Evolutionary conservation across 1,284 basidiomycete species (phyloP), one percentile per base, ranked within the genome.

Genomic region (Rugosomyces carneus): DNA sequence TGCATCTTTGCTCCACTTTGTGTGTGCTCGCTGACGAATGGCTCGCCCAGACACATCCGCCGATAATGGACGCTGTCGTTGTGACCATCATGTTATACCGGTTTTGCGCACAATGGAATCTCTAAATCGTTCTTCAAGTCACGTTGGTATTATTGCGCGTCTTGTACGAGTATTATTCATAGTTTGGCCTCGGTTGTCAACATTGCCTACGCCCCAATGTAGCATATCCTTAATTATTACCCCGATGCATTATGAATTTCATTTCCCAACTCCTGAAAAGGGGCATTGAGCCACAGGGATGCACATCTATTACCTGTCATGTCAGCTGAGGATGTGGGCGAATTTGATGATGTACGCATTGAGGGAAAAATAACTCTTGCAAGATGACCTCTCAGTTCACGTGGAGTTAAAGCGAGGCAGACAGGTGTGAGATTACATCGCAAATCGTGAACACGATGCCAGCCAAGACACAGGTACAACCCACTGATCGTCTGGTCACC

Each of bases 51-150:
- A 85, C 80, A 70, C 86, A 89, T 60, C 86, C 86, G 45, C 87
- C 88, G 50, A 80, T 89, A 65, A 90, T 90, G 86, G 87, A 90
- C 70, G 80, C 78, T 40, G 85, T 90, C 50, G 82, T 81, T 29
- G 79, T 90, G 52, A 87, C 87, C 29, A 78, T 80, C 44, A 88
- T 90, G 84, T 70, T 90, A 34, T 89, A 86, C 67, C 79, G 88
- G 45, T 86, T 86, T 63, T 84, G 81, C 57, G 69, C 73, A 44
- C 70, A 77, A 40, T 86, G 77, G 69, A 81, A 80, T 58, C 70
- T 85, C 41, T 85, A 69, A 76, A 20, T 9, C 8, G 15, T 20
- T 20, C 21, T 23, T 1, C n/a, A 15, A 16, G 26, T 31, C 3
- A 23, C 11, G 37, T 35, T 31, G n/a, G 23, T 18, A 20, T 34